These are phyloP conservation scores for Infundibulicybe gibba DNA, from an alignment of 768 basidiomycete species.

Conservation along the genomic window DNA sequence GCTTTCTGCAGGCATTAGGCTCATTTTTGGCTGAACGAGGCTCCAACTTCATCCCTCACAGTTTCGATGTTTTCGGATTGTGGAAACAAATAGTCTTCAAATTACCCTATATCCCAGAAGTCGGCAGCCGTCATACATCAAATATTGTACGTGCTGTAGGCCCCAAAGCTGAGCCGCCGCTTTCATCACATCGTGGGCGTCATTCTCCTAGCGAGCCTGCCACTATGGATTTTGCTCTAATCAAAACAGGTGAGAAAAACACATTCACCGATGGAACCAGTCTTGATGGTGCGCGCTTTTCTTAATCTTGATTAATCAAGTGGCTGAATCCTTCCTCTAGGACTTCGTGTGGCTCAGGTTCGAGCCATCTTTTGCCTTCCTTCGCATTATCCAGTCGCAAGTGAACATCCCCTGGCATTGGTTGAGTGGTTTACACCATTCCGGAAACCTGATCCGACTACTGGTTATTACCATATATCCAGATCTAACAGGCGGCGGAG, in stretches of 20 bases:
- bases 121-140: constrained; percentile 2
- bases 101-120: constrained; percentile 11
- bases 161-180: background rate
- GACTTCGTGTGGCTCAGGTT: constrained; percentile 18
- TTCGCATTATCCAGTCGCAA: constrained; percentile 9
- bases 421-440: constrained; percentile 22
- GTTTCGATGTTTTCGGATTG: constrained; percentile 3
- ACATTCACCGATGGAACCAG: constrained; percentile 2
- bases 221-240: constrained; percentile 11
- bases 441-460: constrained; percentile 4
- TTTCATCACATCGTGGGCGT: constrained; percentile 1
- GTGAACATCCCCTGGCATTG: constrained; percentile 13
- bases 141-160: constrained; percentile 10
- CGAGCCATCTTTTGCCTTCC: constrained; percentile 21
- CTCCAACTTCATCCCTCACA: background rate
- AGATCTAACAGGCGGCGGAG: constrained; percentile 6
- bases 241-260: constrained; percentile 10
- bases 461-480: constrained; percentile 12
- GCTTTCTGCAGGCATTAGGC: background rate
- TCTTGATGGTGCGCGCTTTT: background rate
- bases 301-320: background rate
- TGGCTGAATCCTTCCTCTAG: too few relatives aligned
- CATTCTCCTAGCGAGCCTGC: constrained; percentile 7
- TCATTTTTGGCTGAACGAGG: background rate
- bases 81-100: constrained; percentile 10